Conservation (phyloP, 2,329 filamentous ascomycete species). For the Fusarium musae region DNA sequence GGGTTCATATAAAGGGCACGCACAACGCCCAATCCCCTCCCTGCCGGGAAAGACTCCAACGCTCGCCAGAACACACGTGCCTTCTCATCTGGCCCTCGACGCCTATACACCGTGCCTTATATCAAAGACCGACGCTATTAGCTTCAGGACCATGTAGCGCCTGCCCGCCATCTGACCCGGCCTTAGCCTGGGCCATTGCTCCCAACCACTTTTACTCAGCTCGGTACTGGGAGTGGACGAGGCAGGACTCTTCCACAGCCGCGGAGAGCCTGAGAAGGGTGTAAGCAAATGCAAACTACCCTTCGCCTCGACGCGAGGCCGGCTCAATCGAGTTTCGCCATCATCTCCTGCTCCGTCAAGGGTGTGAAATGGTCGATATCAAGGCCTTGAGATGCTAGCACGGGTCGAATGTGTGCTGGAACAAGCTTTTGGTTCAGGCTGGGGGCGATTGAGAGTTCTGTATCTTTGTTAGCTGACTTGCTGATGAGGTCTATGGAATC, state of each 20-base stretch:
- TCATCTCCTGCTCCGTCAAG: conserved; percentile 94
- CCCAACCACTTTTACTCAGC: conserved; percentile 45
- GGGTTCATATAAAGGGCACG: conserved; percentile 44
- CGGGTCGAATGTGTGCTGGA: conserved; percentile 80
- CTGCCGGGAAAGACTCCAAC: conserved; percentile 47
- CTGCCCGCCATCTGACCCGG: conserved; percentile 45
- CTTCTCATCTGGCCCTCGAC: conserved; percentile 41
- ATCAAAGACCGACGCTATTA: conserved; percentile 41
- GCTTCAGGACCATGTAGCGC: conserved; percentile 46
- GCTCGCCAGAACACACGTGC: conserved; percentile 46
- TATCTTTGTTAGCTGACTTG: conserved; percentile 23
- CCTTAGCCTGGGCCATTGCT: conserved; percentile 45
- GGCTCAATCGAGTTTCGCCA: conserved; percentile 92
- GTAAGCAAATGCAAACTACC: conserved; percentile 49
- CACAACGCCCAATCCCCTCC: conserved; percentile 45
- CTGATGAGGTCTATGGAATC: not conserved
- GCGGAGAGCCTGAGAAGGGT: conserved; percentile 45
- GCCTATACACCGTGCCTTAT: conserved; percentile 38
- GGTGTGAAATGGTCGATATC: conserved; percentile 96
- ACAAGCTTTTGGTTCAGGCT: conserved; percentile 89
- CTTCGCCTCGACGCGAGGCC: conserved; percentile 41
- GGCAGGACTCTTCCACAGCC: conserved; percentile 46
- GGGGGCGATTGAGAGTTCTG: conserved; percentile 96
- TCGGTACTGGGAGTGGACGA: conserved; percentile 46
- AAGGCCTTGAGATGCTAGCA: conserved; percentile 80